Conservation (phyloP, 2,329 filamentous ascomycete genomes). For the Claviceps arundinis region DNA sequence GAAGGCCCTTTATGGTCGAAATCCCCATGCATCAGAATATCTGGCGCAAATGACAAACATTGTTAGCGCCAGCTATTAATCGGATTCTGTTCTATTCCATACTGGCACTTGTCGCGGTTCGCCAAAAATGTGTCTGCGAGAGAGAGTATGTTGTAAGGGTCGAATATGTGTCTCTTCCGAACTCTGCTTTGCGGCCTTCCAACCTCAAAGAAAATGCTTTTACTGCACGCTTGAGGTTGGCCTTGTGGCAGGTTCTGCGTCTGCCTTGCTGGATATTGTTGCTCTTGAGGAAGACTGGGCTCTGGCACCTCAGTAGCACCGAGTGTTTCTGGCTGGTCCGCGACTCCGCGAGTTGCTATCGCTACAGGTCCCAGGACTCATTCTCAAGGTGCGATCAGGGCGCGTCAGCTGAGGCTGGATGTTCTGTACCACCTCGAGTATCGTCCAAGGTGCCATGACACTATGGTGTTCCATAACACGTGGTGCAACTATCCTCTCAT, state of each 20-base stretch:
- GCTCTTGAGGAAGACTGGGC: constrained; percentile 26
- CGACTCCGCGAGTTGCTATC: constrained; percentile 22
- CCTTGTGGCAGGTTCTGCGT: constrained; percentile 29
- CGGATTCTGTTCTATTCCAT: constrained; percentile 39
- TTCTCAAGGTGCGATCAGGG: constrained; percentile 27
- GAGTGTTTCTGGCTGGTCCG: constrained; percentile 20
- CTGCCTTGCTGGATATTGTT: constrained; percentile 27
- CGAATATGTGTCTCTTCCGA: constrained; percentile 38
- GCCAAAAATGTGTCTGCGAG: constrained; percentile 35
- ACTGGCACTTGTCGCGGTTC: constrained; percentile 34
- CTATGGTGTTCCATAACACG: constrained; percentile 19
- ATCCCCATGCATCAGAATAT: constrained; percentile 15
- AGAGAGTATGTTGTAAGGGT: constrained; percentile 24
- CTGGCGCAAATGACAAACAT: constrained; percentile 34
- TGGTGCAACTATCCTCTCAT: constrained; percentile 25
- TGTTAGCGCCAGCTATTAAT: constrained; percentile 35
- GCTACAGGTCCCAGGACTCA: constrained; percentile 25
- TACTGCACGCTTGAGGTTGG: constrained; percentile 30
- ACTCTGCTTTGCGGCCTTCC: constrained; percentile 32
- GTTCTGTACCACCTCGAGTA: constrained; percentile 28
- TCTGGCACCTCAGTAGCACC: constrained; percentile 33
- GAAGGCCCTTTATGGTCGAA: neutral
- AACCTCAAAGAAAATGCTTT: constrained; percentile 25
- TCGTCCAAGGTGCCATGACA: constrained; percentile 26
- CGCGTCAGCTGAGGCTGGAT: constrained; percentile 29